Base-by-base conservation (phyloP, 2,329 filamentous ascomycete genomes). In the Trichoderma pleuroti region DNA sequence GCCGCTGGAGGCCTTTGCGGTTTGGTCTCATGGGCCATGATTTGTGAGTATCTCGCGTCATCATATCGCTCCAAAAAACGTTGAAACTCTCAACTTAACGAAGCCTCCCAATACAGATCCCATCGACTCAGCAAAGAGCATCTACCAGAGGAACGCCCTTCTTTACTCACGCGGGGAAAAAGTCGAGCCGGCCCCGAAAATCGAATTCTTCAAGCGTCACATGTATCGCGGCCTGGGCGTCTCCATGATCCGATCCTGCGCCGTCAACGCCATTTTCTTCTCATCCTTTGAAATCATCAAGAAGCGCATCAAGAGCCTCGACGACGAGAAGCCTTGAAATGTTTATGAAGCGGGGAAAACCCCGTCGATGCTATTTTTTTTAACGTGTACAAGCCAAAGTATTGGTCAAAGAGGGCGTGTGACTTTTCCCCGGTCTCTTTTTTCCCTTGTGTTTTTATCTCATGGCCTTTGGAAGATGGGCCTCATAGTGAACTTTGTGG, bases 201-300 rank as follows among this genome's bases (percentile, higher is more conserved):
- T 96, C 71, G 86, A 91, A 72, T 94, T 93, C 81, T 92, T 93
- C 81, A 89, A 91, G 76, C 85, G 85, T 68, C 88, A 91, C 73
- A 94, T 94, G 89, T 97, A 96, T 81, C 90, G 92, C 75, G 93
- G 93, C 34, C 85, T 97, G 4, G 92, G 90, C 26, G 93, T 96
- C 30, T 94, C 92, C 46, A 94, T 96, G 90, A 87, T 89, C 74
- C 90, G 93, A 70, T 94, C 92, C 14, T 94, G 92, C 76, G 85
- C 93, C 66, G 90, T 96, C 75, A 97, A 97, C 79, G 92, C 93
- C 74, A 92, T 97, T 76, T 97, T 97, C 85, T 97, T 97, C 82
- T 94, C 92, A 56, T 91, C 90, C 49, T 97, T 96, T 78, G 93
- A 97, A 81, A 90, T 93, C 76, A 87, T 93, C 76, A 96, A 96